Base-by-base conservation (phyloP, 371 early-diverging fungal genomes). In the Lichtheimia ramosa region DNA sequence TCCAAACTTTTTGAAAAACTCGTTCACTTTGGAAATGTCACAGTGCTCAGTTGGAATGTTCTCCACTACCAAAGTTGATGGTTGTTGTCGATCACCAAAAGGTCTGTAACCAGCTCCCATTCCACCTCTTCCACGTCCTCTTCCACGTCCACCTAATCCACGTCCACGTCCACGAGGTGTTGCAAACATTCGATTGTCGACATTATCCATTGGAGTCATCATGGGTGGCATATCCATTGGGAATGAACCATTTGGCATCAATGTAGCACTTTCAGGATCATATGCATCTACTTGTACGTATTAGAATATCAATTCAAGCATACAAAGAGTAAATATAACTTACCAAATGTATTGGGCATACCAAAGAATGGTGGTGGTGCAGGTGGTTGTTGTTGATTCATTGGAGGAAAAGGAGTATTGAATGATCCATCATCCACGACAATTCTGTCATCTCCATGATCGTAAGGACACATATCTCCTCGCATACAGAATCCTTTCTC, bases 401-500 rank as follows among this genome's bases (percentile, higher is more conserved):
- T 66, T 39, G 66, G 62, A 46, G 71, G 61, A 23, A 71, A 71
- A 27, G 67, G 68, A 4, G 61, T 43, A 42, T 65, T 70, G 48
- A 63, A 63, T 51, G 50, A 61, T 48, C 73, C 59, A 15, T 89
- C 88, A 55, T 90, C 90, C 0, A 89, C 81, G 28, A 90, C 85
- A 41, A 91, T 90, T 62, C 86, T 74, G 64, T 91, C 91, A 14
- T 74, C 75, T 20, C 88, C 88, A 65, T 94, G 94, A 58, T 91
- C 90, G 65, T 80, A 94, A 0, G 87, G 89, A 59, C 94, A 94
- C 60, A 81, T 69, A 48, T 92, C 90, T 7, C 93, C 94, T 40
- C 92, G 87, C 75, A 88, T 76, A 65, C 94, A 94, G 58, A 74
- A 89, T 39, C 94, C 94, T 56, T 85, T 83, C 61, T 91, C 65